These are phyloP conservation scores for Dispira parvispora DNA, from an alignment of 192 early-diverging fungal species.

Conservation along the genomic window DNA sequence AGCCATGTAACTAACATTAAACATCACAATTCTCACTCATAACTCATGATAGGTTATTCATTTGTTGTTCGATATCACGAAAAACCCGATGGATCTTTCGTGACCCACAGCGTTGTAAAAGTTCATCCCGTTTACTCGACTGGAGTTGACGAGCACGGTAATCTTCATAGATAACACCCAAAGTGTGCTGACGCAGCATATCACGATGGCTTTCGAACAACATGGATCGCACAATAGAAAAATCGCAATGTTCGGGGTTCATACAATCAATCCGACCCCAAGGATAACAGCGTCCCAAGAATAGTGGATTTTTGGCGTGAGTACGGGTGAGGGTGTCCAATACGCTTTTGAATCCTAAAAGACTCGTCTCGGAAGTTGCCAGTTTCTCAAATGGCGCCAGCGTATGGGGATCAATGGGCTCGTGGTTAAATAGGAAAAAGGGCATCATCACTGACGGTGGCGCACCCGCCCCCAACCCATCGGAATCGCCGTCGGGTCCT, in stretches of 20 bases:
- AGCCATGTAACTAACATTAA: neutral
- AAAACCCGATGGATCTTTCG: constrained; percentile 82
- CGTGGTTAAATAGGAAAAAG: constrained; percentile 6
- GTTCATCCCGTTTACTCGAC: constrained; percentile 63
- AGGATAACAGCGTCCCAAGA: constrained; percentile 76
- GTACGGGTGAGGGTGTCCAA: neutral
- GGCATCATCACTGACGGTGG: neutral
- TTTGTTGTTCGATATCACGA: constrained; percentile 72
- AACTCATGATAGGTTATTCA: no score
- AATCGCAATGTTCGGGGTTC: constrained; percentile 89
- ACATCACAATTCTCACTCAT: constrained; percentile 32
- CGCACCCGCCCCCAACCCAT: neutral
- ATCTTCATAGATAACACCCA: constrained; percentile 73
- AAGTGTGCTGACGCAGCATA: constrained; percentile 84
- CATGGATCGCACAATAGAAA: constrained; percentile 83
- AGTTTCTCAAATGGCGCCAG: neutral
- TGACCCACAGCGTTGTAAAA: constrained; percentile 64
- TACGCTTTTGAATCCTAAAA: neutral
- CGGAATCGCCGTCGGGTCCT: neutral
- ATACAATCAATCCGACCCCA: constrained; percentile 94
- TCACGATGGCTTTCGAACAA: constrained; percentile 82
- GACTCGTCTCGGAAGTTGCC: neutral
- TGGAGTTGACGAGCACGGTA: constrained; percentile 76
- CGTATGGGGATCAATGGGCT: constrained; percentile 4
- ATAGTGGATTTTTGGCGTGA: constrained; percentile 49